Conservation (phyloP, 106 monocot species). For the Posidonia australis region DNA sequence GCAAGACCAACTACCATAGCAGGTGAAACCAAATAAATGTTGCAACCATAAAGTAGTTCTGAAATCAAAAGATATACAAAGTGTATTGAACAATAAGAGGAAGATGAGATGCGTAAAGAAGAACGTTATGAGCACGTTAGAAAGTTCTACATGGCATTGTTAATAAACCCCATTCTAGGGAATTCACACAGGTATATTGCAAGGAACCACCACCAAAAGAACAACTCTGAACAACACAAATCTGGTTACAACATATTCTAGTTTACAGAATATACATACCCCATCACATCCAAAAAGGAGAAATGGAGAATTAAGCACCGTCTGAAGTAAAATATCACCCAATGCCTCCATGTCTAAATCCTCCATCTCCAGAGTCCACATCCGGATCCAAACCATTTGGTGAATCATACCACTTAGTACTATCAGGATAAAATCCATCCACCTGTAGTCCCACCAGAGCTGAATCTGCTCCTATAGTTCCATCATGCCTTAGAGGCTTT, state of each 20-base stretch:
- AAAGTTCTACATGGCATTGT: neutral
- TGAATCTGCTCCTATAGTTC: conserved; percentile 35
- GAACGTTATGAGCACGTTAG: neutral
- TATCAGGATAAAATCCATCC: conserved; percentile 55
- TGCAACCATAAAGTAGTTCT: too few species aligned
- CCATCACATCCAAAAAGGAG: neutral
- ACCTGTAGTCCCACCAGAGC: conserved; percentile 66
- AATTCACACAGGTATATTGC: conserved; percentile 1
- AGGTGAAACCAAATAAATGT: too few species aligned
- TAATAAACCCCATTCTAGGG: neutral
- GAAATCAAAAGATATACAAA: too few species aligned
- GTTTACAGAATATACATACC: conserved; percentile 13
- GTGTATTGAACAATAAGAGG: neutral
- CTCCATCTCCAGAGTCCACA: conserved; percentile 15
- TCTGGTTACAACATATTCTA: neutral
- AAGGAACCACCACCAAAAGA: neutral
- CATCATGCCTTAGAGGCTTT: conserved; percentile 68
- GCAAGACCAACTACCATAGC: too few species aligned
- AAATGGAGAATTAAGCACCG: neutral
- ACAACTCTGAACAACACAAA: neutral
- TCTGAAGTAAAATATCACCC: conserved; percentile 1
- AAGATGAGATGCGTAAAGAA: neutral
- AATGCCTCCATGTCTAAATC: conserved; percentile 23
- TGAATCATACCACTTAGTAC: conserved; percentile 27
- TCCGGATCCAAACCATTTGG: conserved; percentile 22